Evolutionary conservation across 2,329 filamentous ascomycete genomes (phyloP), one percentile per base, ranked within the genome.

Genomic region (Trichoderma semiorbis): DNA sequence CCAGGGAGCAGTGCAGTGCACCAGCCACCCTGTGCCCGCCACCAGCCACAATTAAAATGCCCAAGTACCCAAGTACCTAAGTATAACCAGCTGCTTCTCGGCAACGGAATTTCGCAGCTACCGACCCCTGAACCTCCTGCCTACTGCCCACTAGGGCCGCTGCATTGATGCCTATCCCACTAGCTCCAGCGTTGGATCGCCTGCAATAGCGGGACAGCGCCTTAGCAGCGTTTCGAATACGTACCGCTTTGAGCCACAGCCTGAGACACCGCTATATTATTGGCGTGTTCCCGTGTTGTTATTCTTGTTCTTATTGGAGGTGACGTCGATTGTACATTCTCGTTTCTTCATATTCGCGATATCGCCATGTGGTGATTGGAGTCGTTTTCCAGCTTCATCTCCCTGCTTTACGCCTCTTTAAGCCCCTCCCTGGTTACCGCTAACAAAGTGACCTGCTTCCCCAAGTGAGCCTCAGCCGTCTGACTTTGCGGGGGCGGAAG

Each of bases 41-140:
- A 64, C 53, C 26, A 69, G 66, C 53, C 55, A 69, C 53, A 39
- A n/a, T 11, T 1, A 24, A n/a, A 21, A 5, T 32, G 7, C 53
- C 11, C 7, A n/a, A n/a, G 32, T 18, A 34, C 32, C 32, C 12
- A 12, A 21, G 3, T n/a, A 16, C 26, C 12, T 4, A 21, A n/a
- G n/a, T n/a, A 12, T 16, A 34, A 32, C n/a, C 18, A n/a, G 39
- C 12, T 36, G 34, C 34, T 16, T 24, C 12, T 69, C 72, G 36
- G 55, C 53, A 43, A 57, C 76, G 76, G 75, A 76, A 72, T 75
- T 77, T 77, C 43, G 55, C 67, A 43, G 32, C 21, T 39, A 6
- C 75, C 76, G 74, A 43, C 66, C 72, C 64, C 72, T 72, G 64
- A 4, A 8, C 43, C 30, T 32, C 47, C 24, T 26, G 24, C 60